Conservation (phyloP, 768 basidiomycete species). For the Lentinula guzmanii region DNA sequence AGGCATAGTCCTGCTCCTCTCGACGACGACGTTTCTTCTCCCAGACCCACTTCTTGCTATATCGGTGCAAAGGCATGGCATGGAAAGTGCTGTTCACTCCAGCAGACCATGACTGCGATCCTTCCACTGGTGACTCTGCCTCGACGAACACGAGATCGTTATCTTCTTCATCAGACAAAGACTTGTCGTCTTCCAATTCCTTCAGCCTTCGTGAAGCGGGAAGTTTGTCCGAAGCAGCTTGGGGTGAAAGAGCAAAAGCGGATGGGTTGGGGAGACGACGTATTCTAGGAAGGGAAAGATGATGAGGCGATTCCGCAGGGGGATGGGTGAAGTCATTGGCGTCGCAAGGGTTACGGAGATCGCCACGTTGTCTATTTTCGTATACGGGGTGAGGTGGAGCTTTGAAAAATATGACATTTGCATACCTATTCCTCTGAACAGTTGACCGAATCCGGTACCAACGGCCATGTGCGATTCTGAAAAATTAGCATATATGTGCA, state of each 20-base stretch:
- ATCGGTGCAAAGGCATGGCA: slow-evolving; percentile 9
- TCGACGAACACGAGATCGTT: not conserved
- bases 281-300: not conserved
- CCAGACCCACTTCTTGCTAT: slow-evolving; percentile 30
- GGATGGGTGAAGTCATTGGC: not conserved
- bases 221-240: slow-evolving; percentile 8
- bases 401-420: not conserved
- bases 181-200: not conserved
- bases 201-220: not conserved
- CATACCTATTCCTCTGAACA: slow-evolving; percentile 62
- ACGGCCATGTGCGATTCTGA: slow-evolving; percentile 58
- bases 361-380: not conserved
- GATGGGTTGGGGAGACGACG: slow-evolving; percentile 5
- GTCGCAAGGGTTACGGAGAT: slow-evolving; percentile 1
- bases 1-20: slow-evolving; percentile 28
- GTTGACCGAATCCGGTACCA: slow-evolving; percentile 62
- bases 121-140: not conserved
- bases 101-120: not conserved
- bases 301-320: not conserved
- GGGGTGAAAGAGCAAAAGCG: slow-evolving; percentile 2
- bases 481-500: slow-evolving; percentile 34
- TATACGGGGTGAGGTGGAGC: not conserved
- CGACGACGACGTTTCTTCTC: slow-evolving; percentile 31
- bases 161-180: not conserved
- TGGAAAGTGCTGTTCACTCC: not conserved